These are phyloP conservation scores for Fusarium fujikuroi DNA, from an alignment of 2,329 filamentous ascomycete species.

Conservation along the genomic window DNA sequence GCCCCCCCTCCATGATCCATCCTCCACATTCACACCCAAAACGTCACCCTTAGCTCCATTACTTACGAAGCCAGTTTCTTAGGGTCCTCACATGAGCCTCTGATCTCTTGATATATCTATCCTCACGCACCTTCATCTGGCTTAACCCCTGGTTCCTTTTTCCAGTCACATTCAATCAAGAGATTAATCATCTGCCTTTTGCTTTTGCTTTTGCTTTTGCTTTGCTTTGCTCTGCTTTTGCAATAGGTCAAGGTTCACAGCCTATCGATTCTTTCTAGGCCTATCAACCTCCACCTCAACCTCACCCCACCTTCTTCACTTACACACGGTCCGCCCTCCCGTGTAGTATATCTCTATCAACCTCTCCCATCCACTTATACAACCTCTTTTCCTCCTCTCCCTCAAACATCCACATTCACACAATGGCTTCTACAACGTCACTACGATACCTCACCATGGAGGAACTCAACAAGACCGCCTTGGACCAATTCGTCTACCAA, in stretches of 20 bases:
- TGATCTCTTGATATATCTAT: slow-evolving; percentile 46
- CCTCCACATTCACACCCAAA: slow-evolving; percentile 45
- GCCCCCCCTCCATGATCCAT: not conserved
- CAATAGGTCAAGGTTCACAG: slow-evolving; percentile 11
- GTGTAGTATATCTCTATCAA: slow-evolving; percentile 35
- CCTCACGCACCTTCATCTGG: slow-evolving; percentile 35
- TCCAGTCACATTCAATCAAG: slow-evolving; percentile 35
- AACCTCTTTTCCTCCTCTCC: slow-evolving; percentile 15
- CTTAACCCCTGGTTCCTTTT: slow-evolving; percentile 31
- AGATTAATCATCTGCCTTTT: slow-evolving; percentile 29
- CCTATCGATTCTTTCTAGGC: slow-evolving; percentile 16
- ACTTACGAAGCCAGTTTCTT: slow-evolving; percentile 49
- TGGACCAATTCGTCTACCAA: slow-evolving; percentile 83
- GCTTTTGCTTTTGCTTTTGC: slow-evolving; percentile 6
- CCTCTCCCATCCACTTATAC: slow-evolving; percentile 13
- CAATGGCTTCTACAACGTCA: slow-evolving; percentile 50
- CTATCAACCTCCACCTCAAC: slow-evolving; percentile 2
- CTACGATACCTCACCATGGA: slow-evolving; percentile 57
- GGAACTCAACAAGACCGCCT: slow-evolving; percentile 76
- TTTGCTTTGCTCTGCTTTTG: slow-evolving; percentile 15
- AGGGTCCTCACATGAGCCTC: slow-evolving; percentile 49
- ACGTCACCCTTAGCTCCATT: slow-evolving; percentile 50
- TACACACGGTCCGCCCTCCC: slow-evolving; percentile 26
- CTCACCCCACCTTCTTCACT: slow-evolving; percentile 27
- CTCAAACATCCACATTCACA: slow-evolving; percentile 8